Conservation (phyloP, 208 protist genomes). For the Tritrichomonas musculus region DNA sequence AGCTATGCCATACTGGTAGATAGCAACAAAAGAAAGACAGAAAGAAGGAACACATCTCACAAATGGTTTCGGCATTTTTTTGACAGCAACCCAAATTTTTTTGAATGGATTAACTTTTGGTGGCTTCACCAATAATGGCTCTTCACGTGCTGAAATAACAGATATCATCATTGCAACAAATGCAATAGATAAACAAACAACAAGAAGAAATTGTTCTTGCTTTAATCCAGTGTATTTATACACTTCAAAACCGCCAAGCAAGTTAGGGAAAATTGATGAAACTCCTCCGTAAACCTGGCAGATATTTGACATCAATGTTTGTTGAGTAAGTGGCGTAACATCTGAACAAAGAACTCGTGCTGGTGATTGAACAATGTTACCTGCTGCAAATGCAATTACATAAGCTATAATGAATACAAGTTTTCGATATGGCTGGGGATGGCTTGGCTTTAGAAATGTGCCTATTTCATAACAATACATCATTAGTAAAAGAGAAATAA, state of each 20-base stretch:
- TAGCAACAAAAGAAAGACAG: neutral
- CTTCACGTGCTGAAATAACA: neutral
- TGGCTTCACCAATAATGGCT: neutral
- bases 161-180: neutral
- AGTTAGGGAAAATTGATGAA: neutral
- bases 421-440: too few relatives aligned
- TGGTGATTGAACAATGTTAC: too few relatives aligned
- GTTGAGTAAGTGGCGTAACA: neutral
- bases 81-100: neutral
- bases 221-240: neutral
- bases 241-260: neutral
- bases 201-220: neutral
- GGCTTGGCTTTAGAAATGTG: too few relatives aligned
- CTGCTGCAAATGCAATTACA: too few relatives aligned
- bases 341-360: neutral
- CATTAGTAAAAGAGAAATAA: neutral
- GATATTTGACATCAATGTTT: neutral
- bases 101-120: neutral
- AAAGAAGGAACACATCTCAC: neutral
- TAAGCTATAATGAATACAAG: too few relatives aligned
- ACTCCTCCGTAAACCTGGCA: neutral
- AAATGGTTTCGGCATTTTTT: slow-evolving; percentile 5
- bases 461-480: too few relatives aligned
- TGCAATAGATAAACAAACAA: neutral
- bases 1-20: neutral